These are phyloP conservation scores for Ophiostoma angusticollis DNA, from an alignment of 2,329 filamentous ascomycete genomes.

Conservation along the genomic window DNA sequence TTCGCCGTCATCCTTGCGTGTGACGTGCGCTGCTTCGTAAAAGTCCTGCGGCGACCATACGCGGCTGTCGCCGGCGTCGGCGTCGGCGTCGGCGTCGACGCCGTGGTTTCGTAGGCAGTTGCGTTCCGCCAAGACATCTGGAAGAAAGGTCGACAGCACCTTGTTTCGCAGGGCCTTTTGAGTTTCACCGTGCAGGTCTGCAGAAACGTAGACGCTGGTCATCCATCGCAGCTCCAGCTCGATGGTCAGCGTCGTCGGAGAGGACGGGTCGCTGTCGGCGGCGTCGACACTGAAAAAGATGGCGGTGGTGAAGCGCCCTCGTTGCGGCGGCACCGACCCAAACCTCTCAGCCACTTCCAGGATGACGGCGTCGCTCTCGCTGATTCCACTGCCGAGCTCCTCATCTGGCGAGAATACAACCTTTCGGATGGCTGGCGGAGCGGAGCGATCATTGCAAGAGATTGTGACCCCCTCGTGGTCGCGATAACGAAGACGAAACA, in stretches of 20 bases:
- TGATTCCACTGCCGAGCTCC: background rate
- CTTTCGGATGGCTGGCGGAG: background rate
- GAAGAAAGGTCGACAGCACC: slow-evolving; percentile 13
- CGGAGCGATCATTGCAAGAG: background rate
- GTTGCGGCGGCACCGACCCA: background rate
- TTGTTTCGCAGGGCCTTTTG: background rate
- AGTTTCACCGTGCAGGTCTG: background rate
- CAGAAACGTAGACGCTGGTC: slow-evolving; percentile 12
- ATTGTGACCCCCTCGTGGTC: background rate
- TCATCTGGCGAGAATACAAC: slow-evolving; percentile 1
- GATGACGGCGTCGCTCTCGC: background rate
- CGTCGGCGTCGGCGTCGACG: too few relatives aligned
- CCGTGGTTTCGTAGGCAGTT: background rate
- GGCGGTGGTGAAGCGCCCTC: slow-evolving; percentile 10
- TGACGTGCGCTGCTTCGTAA: slow-evolving; percentile 56
- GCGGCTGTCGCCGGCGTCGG: background rate
- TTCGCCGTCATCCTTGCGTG: slow-evolving; percentile 30
- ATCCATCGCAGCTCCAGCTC: slow-evolving; percentile 21
- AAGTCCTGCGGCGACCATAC: slow-evolving; percentile 41
- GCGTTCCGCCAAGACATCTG: slow-evolving; percentile 7
- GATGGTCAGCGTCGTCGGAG: slow-evolving; percentile 11
- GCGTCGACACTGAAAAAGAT: slow-evolving; percentile 4
- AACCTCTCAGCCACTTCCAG: slow-evolving; percentile 3
- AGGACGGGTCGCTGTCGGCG: background rate
- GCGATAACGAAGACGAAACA: background rate